Conservation (phyloP, 129 eudicot genomes). For the Erigeron canadensis region DNA sequence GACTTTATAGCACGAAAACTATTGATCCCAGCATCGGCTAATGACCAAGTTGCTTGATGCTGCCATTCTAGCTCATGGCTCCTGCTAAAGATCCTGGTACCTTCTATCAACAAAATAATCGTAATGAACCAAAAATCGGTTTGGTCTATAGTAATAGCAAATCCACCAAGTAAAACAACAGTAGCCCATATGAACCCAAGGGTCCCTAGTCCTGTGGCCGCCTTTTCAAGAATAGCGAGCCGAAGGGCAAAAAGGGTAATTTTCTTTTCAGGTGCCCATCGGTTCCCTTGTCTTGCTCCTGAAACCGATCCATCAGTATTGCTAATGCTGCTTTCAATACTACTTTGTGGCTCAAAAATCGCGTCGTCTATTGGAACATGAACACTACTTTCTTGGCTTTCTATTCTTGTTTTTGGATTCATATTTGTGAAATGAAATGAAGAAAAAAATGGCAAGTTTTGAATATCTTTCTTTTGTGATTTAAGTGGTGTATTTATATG, state of each 20-base stretch:
- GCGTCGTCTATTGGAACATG: conserved; percentile 50
- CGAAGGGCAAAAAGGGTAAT: conserved; percentile 89
- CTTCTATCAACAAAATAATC: conserved; percentile 68
- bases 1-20: conserved; percentile 65
- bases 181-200: conserved; percentile 98
- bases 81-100: conserved; percentile 79
- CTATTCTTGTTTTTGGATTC: conserved; percentile 44
- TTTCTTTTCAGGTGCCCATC: conserved; percentile 68
- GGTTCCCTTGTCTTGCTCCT: conserved; percentile 15
- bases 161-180: conserved; percentile 82
- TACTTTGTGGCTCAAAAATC: conserved; percentile 57
- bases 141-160: conserved; percentile 71
- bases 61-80: conserved; percentile 99
- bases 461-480: not conserved
- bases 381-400: conserved; percentile 46
- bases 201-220: conserved; percentile 84
- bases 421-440: conserved; percentile 22
- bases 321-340: conserved; percentile 50
- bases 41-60: conserved; percentile 90
- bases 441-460: not conserved
- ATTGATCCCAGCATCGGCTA: conserved; percentile 62
- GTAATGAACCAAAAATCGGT: conserved; percentile 91
- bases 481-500: conserved; percentile 14
- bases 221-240: conserved; percentile 77
- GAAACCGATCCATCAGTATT: conserved; percentile 26